phyloP scores from a whole-genome alignment of 108 stramenopile genomes.

The Aurantiochytrium sp. region DNA sequence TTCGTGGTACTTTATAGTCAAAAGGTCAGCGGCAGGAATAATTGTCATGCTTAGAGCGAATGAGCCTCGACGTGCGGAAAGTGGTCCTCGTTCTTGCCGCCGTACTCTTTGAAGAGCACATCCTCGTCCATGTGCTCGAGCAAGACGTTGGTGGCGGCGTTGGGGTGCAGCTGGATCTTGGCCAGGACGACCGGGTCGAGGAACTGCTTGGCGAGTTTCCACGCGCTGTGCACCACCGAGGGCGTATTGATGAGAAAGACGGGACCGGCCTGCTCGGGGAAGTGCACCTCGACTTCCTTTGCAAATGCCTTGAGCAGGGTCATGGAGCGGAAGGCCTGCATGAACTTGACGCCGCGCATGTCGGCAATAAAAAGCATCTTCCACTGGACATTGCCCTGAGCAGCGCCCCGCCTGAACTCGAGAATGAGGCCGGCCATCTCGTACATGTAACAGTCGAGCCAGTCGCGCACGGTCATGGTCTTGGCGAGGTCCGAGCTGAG shows the following conservation, averaged over 20 bases:
- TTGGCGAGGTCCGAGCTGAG: background rate
- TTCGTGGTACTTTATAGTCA: no score
- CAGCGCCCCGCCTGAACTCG: background rate
- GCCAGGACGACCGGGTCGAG: constrained; percentile 13
- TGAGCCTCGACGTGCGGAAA: background rate
- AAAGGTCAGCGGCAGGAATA: no score
- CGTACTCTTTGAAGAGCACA: constrained; percentile 1
- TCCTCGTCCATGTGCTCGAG: constrained; percentile 16
- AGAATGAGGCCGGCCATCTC: background rate
- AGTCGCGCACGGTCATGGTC: background rate
- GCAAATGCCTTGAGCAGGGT: background rate
- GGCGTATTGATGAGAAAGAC: constrained; percentile 15
- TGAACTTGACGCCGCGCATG: background rate
- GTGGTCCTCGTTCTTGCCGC: background rate
- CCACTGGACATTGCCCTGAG: background rate
- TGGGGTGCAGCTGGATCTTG: background rate
- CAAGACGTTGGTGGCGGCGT: background rate
- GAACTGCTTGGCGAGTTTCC: background rate
- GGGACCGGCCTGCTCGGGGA: constrained; percentile 24
- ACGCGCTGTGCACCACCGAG: background rate
- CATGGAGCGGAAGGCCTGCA: background rate
- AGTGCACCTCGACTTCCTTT: constrained; percentile 24
- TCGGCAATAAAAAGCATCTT: background rate
- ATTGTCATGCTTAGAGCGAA: no score
- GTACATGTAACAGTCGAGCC: constrained; percentile 4